A percentile compares a stretch with the other conserved stretches of the same genome.
Conservation (phyloP, 352 stramenopile genomes). For the Thraustochytrium sp. region DNA sequence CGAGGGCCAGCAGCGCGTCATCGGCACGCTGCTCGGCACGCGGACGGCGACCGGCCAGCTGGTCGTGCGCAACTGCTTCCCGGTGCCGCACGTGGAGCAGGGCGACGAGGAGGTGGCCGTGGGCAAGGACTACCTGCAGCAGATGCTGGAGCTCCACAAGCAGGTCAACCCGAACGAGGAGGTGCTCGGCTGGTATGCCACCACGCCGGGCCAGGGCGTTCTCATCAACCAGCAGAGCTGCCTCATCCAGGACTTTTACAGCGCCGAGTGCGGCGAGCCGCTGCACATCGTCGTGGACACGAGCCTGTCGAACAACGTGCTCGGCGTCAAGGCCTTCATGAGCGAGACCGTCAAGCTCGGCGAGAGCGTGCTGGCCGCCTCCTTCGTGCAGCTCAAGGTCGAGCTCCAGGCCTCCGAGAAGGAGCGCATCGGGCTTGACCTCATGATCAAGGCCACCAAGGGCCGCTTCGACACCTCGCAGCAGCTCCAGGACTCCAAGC, state of each 20-base stretch:
- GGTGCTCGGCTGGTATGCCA: conserved; percentile 94
- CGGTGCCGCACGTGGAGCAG: conserved; percentile 91
- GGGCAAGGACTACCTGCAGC: conserved; percentile 94
- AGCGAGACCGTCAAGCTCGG: conserved; percentile 77
- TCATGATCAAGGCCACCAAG: conserved; percentile 58
- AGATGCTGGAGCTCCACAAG: conserved; percentile 91
- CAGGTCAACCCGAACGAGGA: conserved; percentile 86
- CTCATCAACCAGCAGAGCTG: conserved; percentile 85
- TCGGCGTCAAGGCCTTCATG: conserved; percentile 84
- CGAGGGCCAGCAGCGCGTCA: conserved; percentile 86
- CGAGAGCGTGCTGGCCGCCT: conserved; percentile 70
- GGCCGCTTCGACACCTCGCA: conserved; percentile 53
- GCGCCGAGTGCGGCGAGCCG: conserved; percentile 74
- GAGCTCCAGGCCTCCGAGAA: conserved; percentile 80
- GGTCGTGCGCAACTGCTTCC: conserved; percentile 91
- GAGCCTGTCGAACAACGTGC: conserved; percentile 63
- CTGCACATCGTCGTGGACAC: conserved; percentile 93
- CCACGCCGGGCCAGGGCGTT: conserved; percentile 55
- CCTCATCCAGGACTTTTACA: conserved; percentile 97
- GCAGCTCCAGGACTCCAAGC: conserved; percentile 51
- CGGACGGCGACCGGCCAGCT: conserved; percentile 63
- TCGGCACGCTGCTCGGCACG: conserved; percentile 90
- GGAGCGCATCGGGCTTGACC: conserved; percentile 83
- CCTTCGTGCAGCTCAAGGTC: conserved; percentile 85
- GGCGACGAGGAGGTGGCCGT: conserved; percentile 90